Conservation (phyloP, 257 asterid species). For the Cinchona pubescens region DNA sequence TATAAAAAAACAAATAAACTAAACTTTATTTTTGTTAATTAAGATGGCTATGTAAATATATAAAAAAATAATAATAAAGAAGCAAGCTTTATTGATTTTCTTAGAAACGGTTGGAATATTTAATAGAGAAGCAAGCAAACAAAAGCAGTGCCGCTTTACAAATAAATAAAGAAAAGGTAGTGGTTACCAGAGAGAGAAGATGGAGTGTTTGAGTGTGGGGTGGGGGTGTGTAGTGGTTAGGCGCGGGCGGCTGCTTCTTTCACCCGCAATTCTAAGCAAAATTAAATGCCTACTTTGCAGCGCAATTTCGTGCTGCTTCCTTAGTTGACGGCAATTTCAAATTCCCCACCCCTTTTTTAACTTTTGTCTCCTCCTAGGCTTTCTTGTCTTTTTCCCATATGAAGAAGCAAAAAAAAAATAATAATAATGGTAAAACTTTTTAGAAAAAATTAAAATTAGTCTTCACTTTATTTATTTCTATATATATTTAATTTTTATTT, state of each 20-base stretch:
- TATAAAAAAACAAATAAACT: too few relatives aligned
- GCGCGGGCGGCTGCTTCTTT: constrained; percentile 20
- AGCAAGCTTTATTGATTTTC: too few relatives aligned
- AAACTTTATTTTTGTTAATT: too few relatives aligned
- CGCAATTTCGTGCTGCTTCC: constrained; percentile 19
- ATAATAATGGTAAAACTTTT: too few relatives aligned
- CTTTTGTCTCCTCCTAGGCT: neutral
- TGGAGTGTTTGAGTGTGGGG: neutral
- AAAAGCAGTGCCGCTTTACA: constrained; percentile 19
- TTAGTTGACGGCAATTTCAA: constrained; percentile 10
- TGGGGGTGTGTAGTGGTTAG: neutral
- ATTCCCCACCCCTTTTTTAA: neutral
- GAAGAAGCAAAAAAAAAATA: too few relatives aligned
- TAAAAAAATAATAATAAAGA: too few relatives aligned
- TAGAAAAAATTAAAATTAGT: too few relatives aligned
- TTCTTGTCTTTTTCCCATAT: too few relatives aligned
- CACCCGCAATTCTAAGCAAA: constrained; percentile 10
- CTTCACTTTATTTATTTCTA: too few relatives aligned
- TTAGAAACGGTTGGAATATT: too few relatives aligned
- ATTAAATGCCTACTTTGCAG: neutral
- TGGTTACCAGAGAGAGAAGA: neutral
- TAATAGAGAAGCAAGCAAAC: neutral
- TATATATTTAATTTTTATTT: too few relatives aligned
- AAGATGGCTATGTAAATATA: too few relatives aligned
- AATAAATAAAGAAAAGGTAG: neutral